phyloP scores from a whole-genome alignment of 441 rosid genomes.

The Adansonia rubrostipa region DNA sequence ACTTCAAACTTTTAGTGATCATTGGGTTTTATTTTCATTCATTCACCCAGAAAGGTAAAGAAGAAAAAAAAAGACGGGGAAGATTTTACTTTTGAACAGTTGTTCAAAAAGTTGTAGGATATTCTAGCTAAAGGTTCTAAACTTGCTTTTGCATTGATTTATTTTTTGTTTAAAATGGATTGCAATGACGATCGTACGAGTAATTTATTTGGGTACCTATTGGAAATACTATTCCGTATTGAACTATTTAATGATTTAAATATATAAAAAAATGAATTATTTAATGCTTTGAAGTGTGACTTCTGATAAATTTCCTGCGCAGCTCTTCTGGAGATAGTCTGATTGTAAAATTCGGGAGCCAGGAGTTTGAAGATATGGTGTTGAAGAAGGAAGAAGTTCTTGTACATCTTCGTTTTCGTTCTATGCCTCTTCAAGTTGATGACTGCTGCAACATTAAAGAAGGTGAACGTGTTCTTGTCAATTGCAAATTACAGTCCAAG shows the following conservation, averaged over 20 bases:
- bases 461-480: slow-evolving; percentile 18
- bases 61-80: background rate
- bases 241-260: background rate
- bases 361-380: slow-evolving; percentile 17
- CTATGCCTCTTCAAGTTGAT: slow-evolving; percentile 23
- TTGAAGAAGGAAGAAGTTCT: slow-evolving; percentile 24
- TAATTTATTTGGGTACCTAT: background rate
- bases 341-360: slow-evolving; percentile 2
- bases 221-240: background rate
- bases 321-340: slow-evolving; percentile 26
- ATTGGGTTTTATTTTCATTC: background rate
- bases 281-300: background rate
- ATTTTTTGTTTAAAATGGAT: background rate
- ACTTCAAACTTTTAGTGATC: background rate
- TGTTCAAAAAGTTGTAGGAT: background rate
- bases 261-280: no score
- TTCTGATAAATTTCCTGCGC: background rate
- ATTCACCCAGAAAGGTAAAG: background rate
- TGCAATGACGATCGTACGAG: background rate
- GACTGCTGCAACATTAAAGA: slow-evolving; percentile 17
- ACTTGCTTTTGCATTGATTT: background rate
- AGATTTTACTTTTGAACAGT: background rate
- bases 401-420: slow-evolving; percentile 16
- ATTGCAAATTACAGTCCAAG: background rate
- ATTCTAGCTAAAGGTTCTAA: background rate